Percentiles rank a stretch among this genome's conserved stretches.
Conservation (phyloP, 1,139 yeast species). For the Saccharomyces uvarum region DNA sequence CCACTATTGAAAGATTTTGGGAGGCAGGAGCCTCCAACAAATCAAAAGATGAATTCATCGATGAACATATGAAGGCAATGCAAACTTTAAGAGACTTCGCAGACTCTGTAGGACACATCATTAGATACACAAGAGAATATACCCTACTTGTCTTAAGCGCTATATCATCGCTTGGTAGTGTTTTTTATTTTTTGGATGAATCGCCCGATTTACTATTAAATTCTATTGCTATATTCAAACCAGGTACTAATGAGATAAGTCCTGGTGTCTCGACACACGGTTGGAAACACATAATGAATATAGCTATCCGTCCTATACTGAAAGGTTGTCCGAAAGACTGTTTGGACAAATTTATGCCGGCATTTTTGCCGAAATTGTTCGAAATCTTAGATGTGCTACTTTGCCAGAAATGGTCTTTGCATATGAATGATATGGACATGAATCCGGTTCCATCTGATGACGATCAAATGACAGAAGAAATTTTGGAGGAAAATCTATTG, state of each 20-base stretch:
- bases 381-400: constrained; percentile 64
- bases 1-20: constrained; percentile 93
- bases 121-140: constrained; percentile 91
- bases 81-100: constrained; percentile 92
- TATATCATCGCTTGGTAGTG: constrained; percentile 80
- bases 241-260: constrained; percentile 67
- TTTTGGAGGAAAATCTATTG: constrained; percentile 94
- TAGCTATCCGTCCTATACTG: constrained; percentile 77
- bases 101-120: constrained; percentile 94
- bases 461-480: constrained; percentile 86
- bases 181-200: constrained; percentile 78
- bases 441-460: constrained; percentile 42
- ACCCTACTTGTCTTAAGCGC: constrained; percentile 88
- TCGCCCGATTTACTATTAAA: constrained; percentile 70
- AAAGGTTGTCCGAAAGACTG: constrained; percentile 76
- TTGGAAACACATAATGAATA: constrained; percentile 93
- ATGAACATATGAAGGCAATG: constrained; percentile 90
- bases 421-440: constrained; percentile 51
- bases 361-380: constrained; percentile 70
- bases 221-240: constrained; percentile 37
- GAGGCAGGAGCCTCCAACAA: constrained; percentile 95
- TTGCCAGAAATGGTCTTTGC: constrained; percentile 67
- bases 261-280: constrained; percentile 85
- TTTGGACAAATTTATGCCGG: constrained; percentile 63
- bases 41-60: constrained; percentile 88